These are phyloP conservation scores for Passalora sequoiae DNA, from an alignment of 2,329 filamentous ascomycete genomes.

Conservation along the genomic window DNA sequence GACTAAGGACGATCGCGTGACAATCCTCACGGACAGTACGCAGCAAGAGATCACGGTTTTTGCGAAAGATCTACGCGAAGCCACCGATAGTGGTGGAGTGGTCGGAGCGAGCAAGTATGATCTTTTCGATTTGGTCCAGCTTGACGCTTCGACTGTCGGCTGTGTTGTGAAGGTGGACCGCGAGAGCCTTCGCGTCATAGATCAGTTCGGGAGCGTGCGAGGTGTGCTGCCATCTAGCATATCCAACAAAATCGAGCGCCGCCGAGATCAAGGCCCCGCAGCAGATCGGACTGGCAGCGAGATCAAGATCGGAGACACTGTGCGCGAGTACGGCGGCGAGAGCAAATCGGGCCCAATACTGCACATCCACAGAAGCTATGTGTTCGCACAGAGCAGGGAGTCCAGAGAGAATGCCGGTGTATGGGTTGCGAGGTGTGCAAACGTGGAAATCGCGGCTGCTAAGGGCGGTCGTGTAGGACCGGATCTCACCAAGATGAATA, in stretches of 20 bases:
- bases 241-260: constrained; percentile 76
- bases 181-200: constrained; percentile 81
- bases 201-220: constrained; percentile 80
- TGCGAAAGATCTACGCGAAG: constrained; percentile 91
- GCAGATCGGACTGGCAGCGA: constrained; percentile 91
- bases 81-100: constrained; percentile 83
- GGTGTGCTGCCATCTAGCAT: constrained; percentile 87
- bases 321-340: constrained; percentile 85
- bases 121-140: constrained; percentile 87
- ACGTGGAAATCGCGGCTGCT: constrained; percentile 85
- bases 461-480: constrained; percentile 81
- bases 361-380: constrained; percentile 87
- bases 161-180: constrained; percentile 94
- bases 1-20: constrained; percentile 87
- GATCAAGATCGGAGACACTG: constrained; percentile 83
- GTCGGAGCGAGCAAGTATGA: constrained; percentile 82
- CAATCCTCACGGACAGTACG: constrained; percentile 84
- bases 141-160: constrained; percentile 86
- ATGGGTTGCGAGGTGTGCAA: constrained; percentile 79
- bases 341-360: constrained; percentile 81
- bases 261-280: constrained; percentile 72
- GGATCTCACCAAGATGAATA: constrained; percentile 88
- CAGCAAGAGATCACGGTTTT: constrained; percentile 95
- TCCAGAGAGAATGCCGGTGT: constrained; percentile 83
- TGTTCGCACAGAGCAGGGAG: constrained; percentile 82